Conservation (phyloP, 73 alveolate genomes). For the Paramecium biaurelia region DNA sequence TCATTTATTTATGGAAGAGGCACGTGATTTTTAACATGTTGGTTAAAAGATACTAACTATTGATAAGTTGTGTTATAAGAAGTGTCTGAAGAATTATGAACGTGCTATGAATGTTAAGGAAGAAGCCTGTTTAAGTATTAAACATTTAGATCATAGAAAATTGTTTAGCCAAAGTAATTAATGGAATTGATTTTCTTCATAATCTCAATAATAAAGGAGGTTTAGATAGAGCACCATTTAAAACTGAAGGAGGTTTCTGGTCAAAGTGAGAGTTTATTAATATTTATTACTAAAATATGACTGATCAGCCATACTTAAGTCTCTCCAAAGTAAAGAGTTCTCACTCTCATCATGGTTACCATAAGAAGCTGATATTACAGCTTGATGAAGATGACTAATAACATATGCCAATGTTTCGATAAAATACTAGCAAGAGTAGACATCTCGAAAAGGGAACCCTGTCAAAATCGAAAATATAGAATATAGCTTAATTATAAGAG, state of each 20-base stretch:
- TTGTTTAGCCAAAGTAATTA: slow-evolving; percentile 37
- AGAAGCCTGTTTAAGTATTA: slow-evolving; percentile 5
- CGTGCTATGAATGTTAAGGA: slow-evolving; percentile 18
- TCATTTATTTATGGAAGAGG: slow-evolving; percentile 5
- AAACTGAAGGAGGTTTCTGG: slow-evolving; percentile 41
- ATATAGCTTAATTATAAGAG: background rate
- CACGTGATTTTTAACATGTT: background rate
- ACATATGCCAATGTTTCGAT: background rate
- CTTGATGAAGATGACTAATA: background rate
- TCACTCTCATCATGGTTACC: background rate
- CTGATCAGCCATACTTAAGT: background rate
- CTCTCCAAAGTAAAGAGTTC: background rate
- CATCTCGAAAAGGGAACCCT: background rate
- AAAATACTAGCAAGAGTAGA: background rate
- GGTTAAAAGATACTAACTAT: slow-evolving; percentile 1
- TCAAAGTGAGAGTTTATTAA: background rate
- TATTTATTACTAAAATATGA: slow-evolving; percentile 2
- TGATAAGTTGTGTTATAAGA: slow-evolving; percentile 37
- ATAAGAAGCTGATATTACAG: background rate
- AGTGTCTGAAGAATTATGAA: slow-evolving; percentile 19
- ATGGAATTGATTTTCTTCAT: slow-evolving; percentile 9
- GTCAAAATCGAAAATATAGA: background rate
- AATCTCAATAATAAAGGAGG: slow-evolving; percentile 19
- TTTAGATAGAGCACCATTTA: slow-evolving; percentile 52
- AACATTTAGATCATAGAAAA: background rate